Evolutionary conservation across 179 eudicot genomes (phyloP).

Genomic region (Spinacia oleracea): DNA sequence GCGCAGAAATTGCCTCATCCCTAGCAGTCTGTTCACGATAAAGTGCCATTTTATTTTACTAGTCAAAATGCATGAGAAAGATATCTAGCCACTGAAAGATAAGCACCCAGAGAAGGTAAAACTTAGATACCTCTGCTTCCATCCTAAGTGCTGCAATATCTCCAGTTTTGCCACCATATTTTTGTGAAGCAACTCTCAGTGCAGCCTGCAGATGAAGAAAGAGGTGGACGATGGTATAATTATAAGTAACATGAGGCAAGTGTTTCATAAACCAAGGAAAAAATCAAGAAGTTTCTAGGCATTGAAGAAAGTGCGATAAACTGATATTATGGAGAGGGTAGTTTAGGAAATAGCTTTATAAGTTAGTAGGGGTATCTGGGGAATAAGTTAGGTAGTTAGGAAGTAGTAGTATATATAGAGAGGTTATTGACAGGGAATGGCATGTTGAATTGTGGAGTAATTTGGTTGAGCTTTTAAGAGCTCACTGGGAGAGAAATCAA

Average conservation of each 20-base stretch:
- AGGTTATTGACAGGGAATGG: too few species aligned
- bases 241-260: neutral
- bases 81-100: neutral
- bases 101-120: conserved; percentile 17
- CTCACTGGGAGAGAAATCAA: too few species aligned
- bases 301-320: neutral
- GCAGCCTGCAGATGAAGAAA: conserved; percentile 45
- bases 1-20: conserved; percentile 61
- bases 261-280: neutral
- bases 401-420: too few species aligned
- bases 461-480: too few species aligned
- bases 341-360: too few species aligned
- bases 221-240: neutral
- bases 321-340: too few species aligned
- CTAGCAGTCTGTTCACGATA: conserved; percentile 53
- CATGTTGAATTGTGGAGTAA: too few species aligned
- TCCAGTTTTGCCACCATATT: conserved; percentile 56
- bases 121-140: conserved; percentile 72
- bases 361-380: too few species aligned
- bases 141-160: conserved; percentile 56
- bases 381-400: too few species aligned
- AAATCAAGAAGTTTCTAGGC: neutral
- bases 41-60: conserved; percentile 5
- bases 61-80: conserved; percentile 16
- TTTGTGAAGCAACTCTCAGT: conserved; percentile 71